phyloP scores from a whole-genome alignment of 1,284 basidiomycete species.

The Ustilago trichophora region DNA sequence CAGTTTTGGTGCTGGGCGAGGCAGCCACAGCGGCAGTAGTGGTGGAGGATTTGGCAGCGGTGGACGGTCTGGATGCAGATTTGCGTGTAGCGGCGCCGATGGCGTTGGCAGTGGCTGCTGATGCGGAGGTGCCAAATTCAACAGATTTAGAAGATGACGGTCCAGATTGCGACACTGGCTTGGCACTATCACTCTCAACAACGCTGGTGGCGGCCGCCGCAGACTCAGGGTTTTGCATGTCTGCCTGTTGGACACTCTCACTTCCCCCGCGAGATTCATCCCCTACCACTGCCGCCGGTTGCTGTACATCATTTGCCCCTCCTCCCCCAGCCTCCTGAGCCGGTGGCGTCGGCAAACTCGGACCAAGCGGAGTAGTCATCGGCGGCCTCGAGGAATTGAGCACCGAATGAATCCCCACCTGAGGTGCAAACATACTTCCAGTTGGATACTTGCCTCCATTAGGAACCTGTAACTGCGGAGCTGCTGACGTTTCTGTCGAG shows the following conservation, averaged over 20 bases:
- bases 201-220: not conserved
- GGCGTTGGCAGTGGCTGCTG: too few relatives aligned
- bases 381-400: conserved; percentile 39
- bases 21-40: conserved; percentile 16
- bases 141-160: not conserved
- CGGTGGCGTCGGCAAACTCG: conserved; percentile 4
- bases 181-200: not conserved
- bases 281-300: too few relatives aligned
- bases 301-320: not conserved
- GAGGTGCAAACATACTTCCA: conserved; percentile 55
- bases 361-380: conserved; percentile 45
- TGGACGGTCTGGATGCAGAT: not conserved
- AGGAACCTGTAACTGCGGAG: conserved; percentile 6
- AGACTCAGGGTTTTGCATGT: too few relatives aligned
- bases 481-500: not conserved
- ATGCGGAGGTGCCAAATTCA: not conserved
- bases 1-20: too few relatives aligned
- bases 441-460: conserved; percentile 30
- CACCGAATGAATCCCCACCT: conserved; percentile 55
- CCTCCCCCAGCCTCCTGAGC: too few relatives aligned
- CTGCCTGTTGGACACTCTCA: too few relatives aligned
- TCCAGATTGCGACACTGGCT: not conserved
- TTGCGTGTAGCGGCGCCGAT: too few relatives aligned
- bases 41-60: conserved; percentile 4
- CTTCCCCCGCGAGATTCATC: too few relatives aligned